Evolutionary conservation across 768 basidiomycete genomes (phyloP).

Genomic region (Panaeolus cyanescens): DNA sequence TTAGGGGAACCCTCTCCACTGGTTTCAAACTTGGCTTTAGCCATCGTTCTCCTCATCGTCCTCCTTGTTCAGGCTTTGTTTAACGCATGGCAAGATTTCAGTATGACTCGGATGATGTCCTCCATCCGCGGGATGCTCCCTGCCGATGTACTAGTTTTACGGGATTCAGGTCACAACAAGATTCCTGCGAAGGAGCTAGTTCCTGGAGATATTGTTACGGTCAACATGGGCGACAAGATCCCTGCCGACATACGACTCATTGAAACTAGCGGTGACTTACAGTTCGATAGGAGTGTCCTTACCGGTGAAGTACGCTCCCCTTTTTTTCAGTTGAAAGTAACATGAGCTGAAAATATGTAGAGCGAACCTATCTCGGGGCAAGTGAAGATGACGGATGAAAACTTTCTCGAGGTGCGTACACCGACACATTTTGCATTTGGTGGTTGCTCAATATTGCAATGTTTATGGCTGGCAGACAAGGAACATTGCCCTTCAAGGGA

Average conservation of each 20-base stretch:
- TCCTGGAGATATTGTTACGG: conserved; percentile 65
- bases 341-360: conserved; percentile 10
- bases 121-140: conserved; percentile 70
- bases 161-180: conserved; percentile 46
- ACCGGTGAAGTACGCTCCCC: conserved; percentile 49
- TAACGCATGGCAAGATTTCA: conserved; percentile 58
- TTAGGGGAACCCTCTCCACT: conserved; percentile 56
- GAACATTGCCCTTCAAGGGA: conserved; percentile 62
- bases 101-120: conserved; percentile 58
- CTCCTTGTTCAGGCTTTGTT: conserved; percentile 38
- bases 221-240: conserved; percentile 67
- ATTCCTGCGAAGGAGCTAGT: conserved; percentile 64
- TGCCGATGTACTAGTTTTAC: conserved; percentile 61
- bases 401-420: conserved; percentile 25
- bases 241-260: conserved; percentile 74
- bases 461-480: conserved; percentile 47
- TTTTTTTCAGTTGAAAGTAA: not conserved
- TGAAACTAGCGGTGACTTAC: conserved; percentile 55
- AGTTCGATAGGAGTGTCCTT: conserved; percentile 65
- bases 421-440: not conserved
- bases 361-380: conserved; percentile 34
- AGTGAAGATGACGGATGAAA: conserved; percentile 36
- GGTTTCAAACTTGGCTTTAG: conserved; percentile 60
- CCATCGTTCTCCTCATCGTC: conserved; percentile 52
- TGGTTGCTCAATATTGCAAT: not conserved